phyloP scores from a whole-genome alignment of 2,329 filamentous ascomycete species.

The Trichoderma polysporum region DNA sequence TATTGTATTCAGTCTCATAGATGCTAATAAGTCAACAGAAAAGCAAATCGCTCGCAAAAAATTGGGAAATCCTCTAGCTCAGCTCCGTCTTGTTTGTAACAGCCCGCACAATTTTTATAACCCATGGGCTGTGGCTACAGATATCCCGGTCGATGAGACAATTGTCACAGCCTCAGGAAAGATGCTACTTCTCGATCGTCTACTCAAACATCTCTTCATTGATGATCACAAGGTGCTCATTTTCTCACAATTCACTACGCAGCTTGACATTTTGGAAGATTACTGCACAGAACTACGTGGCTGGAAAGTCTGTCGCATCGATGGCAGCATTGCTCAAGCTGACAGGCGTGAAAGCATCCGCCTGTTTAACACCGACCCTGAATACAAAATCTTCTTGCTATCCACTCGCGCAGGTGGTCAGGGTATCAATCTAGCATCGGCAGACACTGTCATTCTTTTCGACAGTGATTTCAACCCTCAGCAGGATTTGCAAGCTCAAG shows the following conservation, averaged over 20 bases:
- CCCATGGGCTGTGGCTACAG: constrained; percentile 68
- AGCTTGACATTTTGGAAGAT: constrained; percentile 85
- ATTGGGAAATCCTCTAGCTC: constrained; percentile 88
- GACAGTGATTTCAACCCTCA: constrained; percentile 93
- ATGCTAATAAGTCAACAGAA: constrained; percentile 48
- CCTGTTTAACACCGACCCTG: constrained; percentile 65
- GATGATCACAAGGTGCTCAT: constrained; percentile 87
- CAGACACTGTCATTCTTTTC: constrained; percentile 90
- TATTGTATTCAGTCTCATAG: accelerated
- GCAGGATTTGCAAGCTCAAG: constrained; percentile 94
- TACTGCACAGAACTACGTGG: constrained; percentile 74
- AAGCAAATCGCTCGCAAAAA: constrained; percentile 89
- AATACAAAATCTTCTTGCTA: constrained; percentile 77
- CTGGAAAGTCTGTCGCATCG: constrained; percentile 86
- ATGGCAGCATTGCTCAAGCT: constrained; percentile 78
- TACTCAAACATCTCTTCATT: constrained; percentile 72
- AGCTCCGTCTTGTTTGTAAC: constrained; percentile 89
- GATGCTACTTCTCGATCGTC: constrained; percentile 87
- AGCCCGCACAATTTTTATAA: constrained; percentile 96
- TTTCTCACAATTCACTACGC: constrained; percentile 95
- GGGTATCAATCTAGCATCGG: constrained; percentile 88
- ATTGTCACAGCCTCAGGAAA: constrained; percentile 89
- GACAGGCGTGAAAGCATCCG: constrained; percentile 70
- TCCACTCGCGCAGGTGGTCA: constrained; percentile 91
- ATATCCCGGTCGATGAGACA: constrained; percentile 68